These are phyloP conservation scores for Pezicula neosporulosa DNA, from an alignment of 2,329 filamentous ascomycete species.

Conservation along the genomic window DNA sequence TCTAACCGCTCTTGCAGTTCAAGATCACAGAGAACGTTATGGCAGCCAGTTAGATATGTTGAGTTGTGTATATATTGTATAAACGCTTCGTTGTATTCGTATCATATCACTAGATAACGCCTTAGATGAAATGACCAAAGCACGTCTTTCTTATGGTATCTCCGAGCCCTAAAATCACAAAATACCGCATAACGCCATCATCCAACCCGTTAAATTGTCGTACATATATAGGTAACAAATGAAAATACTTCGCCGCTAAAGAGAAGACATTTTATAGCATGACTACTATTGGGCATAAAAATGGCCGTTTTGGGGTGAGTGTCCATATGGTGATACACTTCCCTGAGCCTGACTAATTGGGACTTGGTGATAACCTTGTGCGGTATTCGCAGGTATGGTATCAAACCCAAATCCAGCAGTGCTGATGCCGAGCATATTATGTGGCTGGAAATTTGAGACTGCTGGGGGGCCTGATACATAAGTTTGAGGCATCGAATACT, in stretches of 20 bases:
- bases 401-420: conserved; percentile 18
- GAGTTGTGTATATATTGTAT: too few species aligned
- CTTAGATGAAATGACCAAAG: conserved; percentile 3
- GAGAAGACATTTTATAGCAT: conserved; percentile 8
- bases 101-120: neutral
- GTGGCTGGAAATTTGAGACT: conserved; percentile 17
- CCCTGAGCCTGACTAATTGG: conserved; percentile 23
- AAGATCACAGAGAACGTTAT: too few species aligned
- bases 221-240: neutral
- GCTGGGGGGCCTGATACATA: conserved; percentile 20
- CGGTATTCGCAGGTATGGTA: conserved; percentile 12
- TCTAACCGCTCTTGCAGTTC: too few species aligned
- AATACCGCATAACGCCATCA: neutral
- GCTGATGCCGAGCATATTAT: conserved; percentile 21
- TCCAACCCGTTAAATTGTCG: neutral
- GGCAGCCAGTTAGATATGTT: too few species aligned
- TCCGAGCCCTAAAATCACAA: conserved; percentile 6
- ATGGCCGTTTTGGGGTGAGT: conserved; percentile 18
- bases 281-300: conserved; percentile 18
- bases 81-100: conserved; percentile 7
- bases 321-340: conserved; percentile 22
- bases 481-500: conserved; percentile 19
- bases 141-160: conserved; percentile 23
- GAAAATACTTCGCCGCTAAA: neutral
- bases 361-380: conserved; percentile 17